These are phyloP conservation scores for Annulohypoxylon maeteangense DNA, from an alignment of 495 filamentous ascomycete species.

Conservation along the genomic window DNA sequence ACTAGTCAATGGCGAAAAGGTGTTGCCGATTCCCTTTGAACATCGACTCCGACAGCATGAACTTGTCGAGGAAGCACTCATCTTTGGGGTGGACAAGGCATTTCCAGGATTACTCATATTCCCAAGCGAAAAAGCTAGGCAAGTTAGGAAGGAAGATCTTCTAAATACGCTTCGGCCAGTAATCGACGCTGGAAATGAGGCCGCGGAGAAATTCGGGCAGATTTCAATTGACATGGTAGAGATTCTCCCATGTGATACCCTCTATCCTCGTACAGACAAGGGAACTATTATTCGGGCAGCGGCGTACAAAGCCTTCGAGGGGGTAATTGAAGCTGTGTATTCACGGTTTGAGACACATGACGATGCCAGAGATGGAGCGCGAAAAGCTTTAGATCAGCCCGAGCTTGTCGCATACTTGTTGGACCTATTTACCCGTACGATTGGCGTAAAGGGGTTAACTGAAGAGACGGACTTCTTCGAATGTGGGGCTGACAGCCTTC, in stretches of 20 bases:
- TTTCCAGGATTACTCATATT: conserved; percentile 67
- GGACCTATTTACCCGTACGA: conserved; percentile 41
- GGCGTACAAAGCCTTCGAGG: conserved; percentile 58
- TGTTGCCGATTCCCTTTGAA: conserved; percentile 68
- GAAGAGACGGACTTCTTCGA: conserved; percentile 62
- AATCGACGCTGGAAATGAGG: conserved; percentile 61
- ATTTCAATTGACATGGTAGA: conserved; percentile 63
- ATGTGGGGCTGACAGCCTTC: conserved; percentile 65
- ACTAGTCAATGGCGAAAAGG: conserved; percentile 71
- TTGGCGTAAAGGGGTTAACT: conserved; percentile 23
- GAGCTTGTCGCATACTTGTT: conserved; percentile 56
- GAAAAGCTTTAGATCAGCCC: conserved; percentile 43
- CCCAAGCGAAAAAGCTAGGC: conserved; percentile 47
- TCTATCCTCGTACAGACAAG: conserved; percentile 64
- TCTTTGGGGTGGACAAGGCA: conserved; percentile 65
- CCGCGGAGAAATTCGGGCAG: conserved; percentile 63
- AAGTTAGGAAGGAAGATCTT: conserved; percentile 52
- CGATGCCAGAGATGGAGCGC: conserved; percentile 36
- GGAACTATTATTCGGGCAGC: conserved; percentile 65
- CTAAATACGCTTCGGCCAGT: conserved; percentile 60
- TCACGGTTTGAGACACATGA: conserved; percentile 48
- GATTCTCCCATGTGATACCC: conserved; percentile 52
- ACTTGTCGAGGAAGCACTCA: conserved; percentile 65
- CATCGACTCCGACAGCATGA: conserved; percentile 63
- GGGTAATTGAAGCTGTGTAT: conserved; percentile 62